Conservation (phyloP, 495 filamentous ascomycete genomes). For the Penicillium soppii region DNA sequence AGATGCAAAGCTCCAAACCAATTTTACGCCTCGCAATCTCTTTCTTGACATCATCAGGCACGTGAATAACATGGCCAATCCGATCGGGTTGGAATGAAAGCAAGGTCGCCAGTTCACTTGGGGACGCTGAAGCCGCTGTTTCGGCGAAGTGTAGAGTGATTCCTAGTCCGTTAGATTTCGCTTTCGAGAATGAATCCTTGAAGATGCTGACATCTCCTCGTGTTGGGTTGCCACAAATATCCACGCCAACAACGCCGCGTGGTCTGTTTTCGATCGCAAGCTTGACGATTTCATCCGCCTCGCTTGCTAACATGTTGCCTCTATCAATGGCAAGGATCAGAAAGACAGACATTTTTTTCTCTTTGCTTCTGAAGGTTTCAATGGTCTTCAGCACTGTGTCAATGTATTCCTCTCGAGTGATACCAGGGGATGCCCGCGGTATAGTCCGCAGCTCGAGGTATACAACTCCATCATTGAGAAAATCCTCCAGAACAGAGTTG, state of each 20-base stretch:
- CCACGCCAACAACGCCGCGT: constrained; percentile 69
- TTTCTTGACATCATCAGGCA: constrained; percentile 54
- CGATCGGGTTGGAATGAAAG: constrained; percentile 67
- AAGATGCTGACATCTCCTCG: constrained; percentile 59
- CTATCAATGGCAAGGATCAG: constrained; percentile 81
- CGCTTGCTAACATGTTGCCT: constrained; percentile 48
- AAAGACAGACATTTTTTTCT: constrained; percentile 47
- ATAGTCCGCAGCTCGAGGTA: constrained; percentile 85
- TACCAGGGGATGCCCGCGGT: constrained; percentile 57
- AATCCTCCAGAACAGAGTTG: constrained; percentile 65
- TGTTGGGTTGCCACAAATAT: constrained; percentile 77
- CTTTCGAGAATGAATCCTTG: constrained; percentile 53
- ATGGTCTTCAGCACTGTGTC: constrained; percentile 62
- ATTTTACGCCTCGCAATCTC: constrained; percentile 54
- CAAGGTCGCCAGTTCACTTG: constrained; percentile 59
- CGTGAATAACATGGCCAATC: constrained; percentile 78
- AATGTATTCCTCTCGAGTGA: constrained; percentile 65
- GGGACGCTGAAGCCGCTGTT: constrained; percentile 47
- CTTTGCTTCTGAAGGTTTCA: constrained; percentile 34
- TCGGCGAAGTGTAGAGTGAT: constrained; percentile 83
- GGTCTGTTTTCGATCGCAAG: constrained; percentile 56
- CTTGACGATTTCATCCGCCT: constrained; percentile 60
- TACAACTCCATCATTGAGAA: constrained; percentile 67
- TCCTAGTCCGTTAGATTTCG: constrained; percentile 51
- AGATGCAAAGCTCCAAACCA: constrained; percentile 75